These are phyloP conservation scores for Leptosphaerulina australis DNA, from an alignment of 2,329 filamentous ascomycete species.

Conservation along the genomic window DNA sequence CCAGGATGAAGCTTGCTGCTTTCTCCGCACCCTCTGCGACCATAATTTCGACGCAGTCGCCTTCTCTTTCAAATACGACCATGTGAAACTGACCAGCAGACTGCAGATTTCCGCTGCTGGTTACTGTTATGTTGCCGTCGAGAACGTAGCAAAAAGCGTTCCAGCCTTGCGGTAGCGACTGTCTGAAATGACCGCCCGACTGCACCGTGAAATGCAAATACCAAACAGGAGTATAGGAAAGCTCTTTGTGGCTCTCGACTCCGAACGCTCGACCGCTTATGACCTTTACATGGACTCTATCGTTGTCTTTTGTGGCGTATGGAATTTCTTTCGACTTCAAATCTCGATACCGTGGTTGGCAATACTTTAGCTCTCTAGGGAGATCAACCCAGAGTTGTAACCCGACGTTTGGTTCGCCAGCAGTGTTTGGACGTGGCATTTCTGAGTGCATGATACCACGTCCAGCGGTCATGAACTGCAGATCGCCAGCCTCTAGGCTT, in stretches of 20 bases:
- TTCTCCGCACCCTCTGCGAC: conserved; percentile 67
- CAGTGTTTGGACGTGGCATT: conserved; percentile 79
- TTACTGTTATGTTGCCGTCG: conserved; percentile 68
- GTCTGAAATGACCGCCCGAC: conserved; percentile 76
- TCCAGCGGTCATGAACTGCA: conserved; percentile 97
- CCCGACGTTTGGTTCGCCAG: conserved; percentile 77
- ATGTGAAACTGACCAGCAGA: conserved; percentile 71
- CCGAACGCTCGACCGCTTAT: conserved; percentile 85
- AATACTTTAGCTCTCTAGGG: conserved; percentile 76
- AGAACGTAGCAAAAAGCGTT: conserved; percentile 87
- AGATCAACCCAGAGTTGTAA: conserved; percentile 95
- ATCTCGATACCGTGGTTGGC: conserved; percentile 90
- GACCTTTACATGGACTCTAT: conserved; percentile 80
- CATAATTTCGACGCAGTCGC: conserved; percentile 72
- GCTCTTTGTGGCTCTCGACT: conserved; percentile 81
- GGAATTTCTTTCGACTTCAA: conserved; percentile 79
- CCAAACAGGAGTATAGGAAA: conserved; percentile 95
- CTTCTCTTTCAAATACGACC: conserved; percentile 79
- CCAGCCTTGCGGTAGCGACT: conserved; percentile 77
- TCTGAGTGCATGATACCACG: conserved; percentile 92
- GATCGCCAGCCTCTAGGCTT: conserved; percentile 80
- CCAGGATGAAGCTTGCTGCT: conserved; percentile 65
- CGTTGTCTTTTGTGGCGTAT: conserved; percentile 66
- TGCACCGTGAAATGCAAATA: conserved; percentile 78
- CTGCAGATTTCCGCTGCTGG: conserved; percentile 7